These are phyloP conservation scores for Wickerhamomyces pijperi DNA, from an alignment of 805 yeast genomes.

Conservation along the genomic window DNA sequence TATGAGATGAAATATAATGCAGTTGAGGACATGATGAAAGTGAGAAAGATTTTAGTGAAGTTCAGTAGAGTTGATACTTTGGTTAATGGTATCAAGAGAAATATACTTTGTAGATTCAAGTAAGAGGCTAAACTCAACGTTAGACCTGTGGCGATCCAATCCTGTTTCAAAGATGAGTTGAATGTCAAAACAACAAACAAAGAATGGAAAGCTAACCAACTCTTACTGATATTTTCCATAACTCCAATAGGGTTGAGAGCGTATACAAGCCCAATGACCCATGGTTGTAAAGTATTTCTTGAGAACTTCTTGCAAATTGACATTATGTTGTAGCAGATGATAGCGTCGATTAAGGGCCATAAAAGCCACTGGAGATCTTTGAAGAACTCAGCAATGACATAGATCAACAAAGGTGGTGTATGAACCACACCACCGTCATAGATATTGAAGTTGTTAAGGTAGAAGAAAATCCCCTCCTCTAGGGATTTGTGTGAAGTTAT, in stretches of 20 bases:
- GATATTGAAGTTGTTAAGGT: conserved; percentile 44
- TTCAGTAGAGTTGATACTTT: conserved; percentile 11
- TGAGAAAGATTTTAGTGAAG: conserved; percentile 16
- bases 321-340: conserved; percentile 44
- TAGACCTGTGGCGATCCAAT: conserved; percentile 31
- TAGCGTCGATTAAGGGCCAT: conserved; percentile 49
- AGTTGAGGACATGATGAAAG: conserved; percentile 18
- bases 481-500: conserved; percentile 55
- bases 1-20: conserved; percentile 28
- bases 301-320: conserved; percentile 28
- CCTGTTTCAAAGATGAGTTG: conserved; percentile 31
- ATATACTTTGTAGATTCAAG: conserved; percentile 51
- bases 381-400: conserved; percentile 26
- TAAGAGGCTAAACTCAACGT: conserved; percentile 54
- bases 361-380: conserved; percentile 23
- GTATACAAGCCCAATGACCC: conserved; percentile 50
- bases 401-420: conserved; percentile 69
- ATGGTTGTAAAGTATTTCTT: conserved; percentile 20
- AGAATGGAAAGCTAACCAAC: conserved; percentile 53
- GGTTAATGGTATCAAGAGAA: conserved; percentile 47
- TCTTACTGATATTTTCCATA: conserved; percentile 55
- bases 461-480: conserved; percentile 56
- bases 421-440: conserved; percentile 83
- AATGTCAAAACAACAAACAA: conserved; percentile 39
- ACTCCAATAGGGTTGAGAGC: conserved; percentile 75